phyloP scores from a whole-genome alignment of 495 filamentous ascomycete genomes.

The Xylaria sp. region DNA sequence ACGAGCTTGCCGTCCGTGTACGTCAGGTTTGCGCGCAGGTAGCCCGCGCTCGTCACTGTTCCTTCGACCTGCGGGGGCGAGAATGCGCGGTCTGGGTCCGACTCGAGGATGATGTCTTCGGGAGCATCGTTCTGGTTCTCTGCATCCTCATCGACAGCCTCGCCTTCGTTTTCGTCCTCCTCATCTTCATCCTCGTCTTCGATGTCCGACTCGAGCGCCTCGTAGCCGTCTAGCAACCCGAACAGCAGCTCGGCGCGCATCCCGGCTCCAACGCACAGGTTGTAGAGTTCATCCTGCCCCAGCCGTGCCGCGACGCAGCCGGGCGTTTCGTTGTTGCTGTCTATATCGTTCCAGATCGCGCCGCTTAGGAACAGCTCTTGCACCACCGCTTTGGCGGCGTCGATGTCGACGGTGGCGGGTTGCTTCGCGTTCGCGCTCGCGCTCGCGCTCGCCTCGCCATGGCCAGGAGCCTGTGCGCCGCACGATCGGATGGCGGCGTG shows the following conservation, averaged over 20 bases:
- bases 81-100: conserved; percentile 45
- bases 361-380: conserved; percentile 82
- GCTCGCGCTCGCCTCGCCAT: conserved; percentile 53
- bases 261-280: conserved; percentile 87
- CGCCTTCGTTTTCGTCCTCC: conserved; percentile 39
- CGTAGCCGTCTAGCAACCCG: conserved; percentile 77
- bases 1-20: conserved; percentile 78
- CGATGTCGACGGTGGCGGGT: conserved; percentile 39
- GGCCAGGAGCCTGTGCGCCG: not conserved
- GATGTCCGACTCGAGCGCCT: conserved; percentile 68
- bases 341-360: conserved; percentile 97
- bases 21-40: conserved; percentile 77
- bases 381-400: conserved; percentile 69
- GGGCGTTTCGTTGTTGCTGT: conserved; percentile 84
- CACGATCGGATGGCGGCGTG: conserved; percentile 91
- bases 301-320: conserved; percentile 83
- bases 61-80: conserved; percentile 47
- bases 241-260: conserved; percentile 89
- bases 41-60: conserved; percentile 68
- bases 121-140: conserved; percentile 17
- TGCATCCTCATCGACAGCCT: conserved; percentile 21
- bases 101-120: conserved; percentile 41
- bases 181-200: conserved; percentile 65
- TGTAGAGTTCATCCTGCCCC: conserved; percentile 75
- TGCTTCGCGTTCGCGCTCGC: conserved; percentile 58